Conservation (phyloP, 2,329 filamentous ascomycete genomes). For the Paradendryphiella salina region DNA sequence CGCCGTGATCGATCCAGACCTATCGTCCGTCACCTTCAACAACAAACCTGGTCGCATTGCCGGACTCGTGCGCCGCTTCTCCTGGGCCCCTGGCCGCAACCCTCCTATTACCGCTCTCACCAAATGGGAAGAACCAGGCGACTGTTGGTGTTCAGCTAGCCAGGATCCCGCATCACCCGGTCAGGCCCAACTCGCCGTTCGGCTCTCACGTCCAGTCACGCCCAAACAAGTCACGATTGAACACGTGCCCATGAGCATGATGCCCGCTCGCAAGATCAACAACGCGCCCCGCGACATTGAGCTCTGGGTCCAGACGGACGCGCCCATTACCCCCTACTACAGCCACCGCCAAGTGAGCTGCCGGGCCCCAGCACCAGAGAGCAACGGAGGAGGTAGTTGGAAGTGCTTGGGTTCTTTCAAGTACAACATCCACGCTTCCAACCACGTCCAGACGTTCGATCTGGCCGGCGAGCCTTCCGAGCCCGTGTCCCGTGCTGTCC, state of each 20-base stretch:
- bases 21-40: constrained; percentile 60
- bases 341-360: constrained; percentile 18
- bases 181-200: constrained; percentile 67
- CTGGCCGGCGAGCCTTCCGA: constrained; percentile 37
- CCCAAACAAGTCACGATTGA: constrained; percentile 52
- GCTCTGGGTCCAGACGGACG: constrained; percentile 49
- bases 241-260: constrained; percentile 49
- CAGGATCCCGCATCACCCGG: constrained; percentile 51
- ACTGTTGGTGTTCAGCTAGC: constrained; percentile 79
- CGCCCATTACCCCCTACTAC: constrained; percentile 28
- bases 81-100: constrained; percentile 29
- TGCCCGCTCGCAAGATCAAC: constrained; percentile 42
- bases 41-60: constrained; percentile 17
- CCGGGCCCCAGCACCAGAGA: constrained; percentile 18
- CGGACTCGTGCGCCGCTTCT: constrained; percentile 14
- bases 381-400: constrained; percentile 27
- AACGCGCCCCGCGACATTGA: constrained; percentile 51
- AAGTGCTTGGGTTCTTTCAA: constrained; percentile 48
- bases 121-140: constrained; percentile 75
- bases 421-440: constrained; percentile 49
- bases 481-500: constrained; percentile 41
- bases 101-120: constrained; percentile 62
- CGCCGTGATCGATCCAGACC: constrained; percentile 62
- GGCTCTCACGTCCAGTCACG: constrained; percentile 42
- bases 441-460: constrained; percentile 50